These are phyloP conservation scores for Ambrosia trifida DNA, from an alignment of 129 eudicot genomes.

Conservation along the genomic window DNA sequence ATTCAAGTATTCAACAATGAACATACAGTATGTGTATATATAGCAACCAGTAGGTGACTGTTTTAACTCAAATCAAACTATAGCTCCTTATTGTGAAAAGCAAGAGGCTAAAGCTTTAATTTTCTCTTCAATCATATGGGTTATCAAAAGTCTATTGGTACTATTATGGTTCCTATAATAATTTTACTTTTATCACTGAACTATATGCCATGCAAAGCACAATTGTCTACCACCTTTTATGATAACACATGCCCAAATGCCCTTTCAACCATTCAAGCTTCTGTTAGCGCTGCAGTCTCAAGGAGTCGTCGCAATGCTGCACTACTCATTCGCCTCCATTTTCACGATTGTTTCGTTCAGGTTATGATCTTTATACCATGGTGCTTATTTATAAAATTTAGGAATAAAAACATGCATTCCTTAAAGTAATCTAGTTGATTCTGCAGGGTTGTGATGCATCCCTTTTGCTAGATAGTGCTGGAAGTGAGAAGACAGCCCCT, in stretches of 20 bases:
- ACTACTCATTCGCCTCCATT: conserved; percentile 40
- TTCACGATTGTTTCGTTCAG: conserved; percentile 50
- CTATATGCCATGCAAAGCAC: conserved; percentile 46
- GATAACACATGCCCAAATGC: conserved; percentile 68
- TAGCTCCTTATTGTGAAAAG: conserved; percentile 8
- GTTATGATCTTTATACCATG: neutral
- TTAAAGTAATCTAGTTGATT: neutral
- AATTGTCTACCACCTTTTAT: conserved; percentile 56
- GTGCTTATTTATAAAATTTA: neutral
- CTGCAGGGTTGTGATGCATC: conserved; percentile 90
- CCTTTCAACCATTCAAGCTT: conserved; percentile 41
- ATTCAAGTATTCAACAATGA: neutral
- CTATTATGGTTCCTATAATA: conserved; percentile 23
- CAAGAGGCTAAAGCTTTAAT: neutral
- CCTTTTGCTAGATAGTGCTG: conserved; percentile 50
- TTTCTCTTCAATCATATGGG: conserved; percentile 22
- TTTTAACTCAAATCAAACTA: conserved; percentile 12
- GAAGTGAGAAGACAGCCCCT: conserved; percentile 48
- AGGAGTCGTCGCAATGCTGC: conserved; percentile 44
- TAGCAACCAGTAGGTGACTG: neutral
- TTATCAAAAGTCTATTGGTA: conserved; percentile 18
- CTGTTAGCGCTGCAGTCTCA: conserved; percentile 45
- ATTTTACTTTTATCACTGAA: conserved; percentile 15
- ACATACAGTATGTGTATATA: neutral
- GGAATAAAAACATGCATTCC: neutral